Base-by-base conservation (phyloP, 2,329 filamentous ascomycete species). In the Diaporthe sp. region DNA sequence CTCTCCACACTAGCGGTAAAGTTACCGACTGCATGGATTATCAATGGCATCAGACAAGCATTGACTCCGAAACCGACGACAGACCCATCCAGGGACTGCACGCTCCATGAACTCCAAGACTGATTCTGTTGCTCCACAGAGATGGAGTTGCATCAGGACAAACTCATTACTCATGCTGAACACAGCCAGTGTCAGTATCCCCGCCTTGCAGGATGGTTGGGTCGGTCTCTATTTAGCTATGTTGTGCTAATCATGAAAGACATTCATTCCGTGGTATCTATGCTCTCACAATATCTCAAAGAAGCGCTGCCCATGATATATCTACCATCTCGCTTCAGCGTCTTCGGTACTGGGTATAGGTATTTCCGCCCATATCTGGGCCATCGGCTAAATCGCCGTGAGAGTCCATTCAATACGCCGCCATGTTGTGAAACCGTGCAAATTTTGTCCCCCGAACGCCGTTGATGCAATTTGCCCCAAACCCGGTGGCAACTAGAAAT, bases 401-500 rank as follows among this genome's bases (percentile, higher is more conserved):
- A 73, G 58, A 75, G 74, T 67, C 69, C 62, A 73, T 70, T 34
- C 34, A 59, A 67, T 55, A 77, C 75, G 75, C 75, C 75, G 44
- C 70, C 42, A 57, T 59, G 74, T 72, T 75, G 46, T 46, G 61
- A 74, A 59, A 42, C 72, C 62, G 37, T 58, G 67, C 62, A 46
- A 46, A 49, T 46, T 57, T 74, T 55, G 71, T 75, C 34, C 70
- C 57, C 65, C 44, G 61, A 77, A 79, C 79, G 78, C 79, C 79
- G 77, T 68, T 65, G 34, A 81, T 80, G 79, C 79, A 79, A 78
- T 74, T 68, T 69, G 25, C 55, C 57, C 61, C 55, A 51, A 51
- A 34, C 61, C 74, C 68, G 46, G 13, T 31, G 46, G 55, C 42
- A 28, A 62, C 42, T 82, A 95, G 79, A 91, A 96, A 82, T 99